Evolutionary conservation across 805 yeast species (phyloP).

Genomic region (Zygosaccharomyces bailii): DNA sequence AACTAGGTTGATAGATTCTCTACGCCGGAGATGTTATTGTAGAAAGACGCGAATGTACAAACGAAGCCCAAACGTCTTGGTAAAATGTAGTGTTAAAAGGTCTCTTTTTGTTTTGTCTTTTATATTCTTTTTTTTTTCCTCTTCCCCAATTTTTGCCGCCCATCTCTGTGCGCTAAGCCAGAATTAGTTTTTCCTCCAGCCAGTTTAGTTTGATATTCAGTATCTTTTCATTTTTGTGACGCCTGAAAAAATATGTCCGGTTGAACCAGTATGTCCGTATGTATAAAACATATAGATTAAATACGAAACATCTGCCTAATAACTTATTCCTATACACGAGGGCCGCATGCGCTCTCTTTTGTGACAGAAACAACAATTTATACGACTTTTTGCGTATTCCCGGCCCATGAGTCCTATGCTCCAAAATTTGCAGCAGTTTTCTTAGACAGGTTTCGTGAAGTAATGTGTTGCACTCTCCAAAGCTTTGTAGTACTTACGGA

Average conservation of each 20-base stretch:
- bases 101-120: neutral
- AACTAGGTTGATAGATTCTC: neutral
- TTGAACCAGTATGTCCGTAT: too few species aligned
- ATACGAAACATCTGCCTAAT: too few species aligned
- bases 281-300: too few species aligned
- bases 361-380: too few species aligned
- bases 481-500: too few species aligned
- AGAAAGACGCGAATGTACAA: neutral
- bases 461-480: too few species aligned
- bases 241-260: neutral
- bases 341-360: too few species aligned
- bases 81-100: neutral
- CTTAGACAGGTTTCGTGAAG: too few species aligned
- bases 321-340: too few species aligned
- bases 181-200: neutral
- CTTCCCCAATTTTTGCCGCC: constrained; percentile 2
- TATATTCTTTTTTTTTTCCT: neutral
- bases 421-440: too few species aligned
- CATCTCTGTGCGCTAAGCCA: constrained; percentile 1
- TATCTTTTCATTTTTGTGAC: neutral
- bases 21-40: neutral
- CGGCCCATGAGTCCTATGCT: too few species aligned
- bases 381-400: too few species aligned
- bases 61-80: neutral
- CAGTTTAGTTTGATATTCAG: neutral